Conservation (phyloP, 192 early-diverging fungal genomes). For the Diversispora epigaea region DNA sequence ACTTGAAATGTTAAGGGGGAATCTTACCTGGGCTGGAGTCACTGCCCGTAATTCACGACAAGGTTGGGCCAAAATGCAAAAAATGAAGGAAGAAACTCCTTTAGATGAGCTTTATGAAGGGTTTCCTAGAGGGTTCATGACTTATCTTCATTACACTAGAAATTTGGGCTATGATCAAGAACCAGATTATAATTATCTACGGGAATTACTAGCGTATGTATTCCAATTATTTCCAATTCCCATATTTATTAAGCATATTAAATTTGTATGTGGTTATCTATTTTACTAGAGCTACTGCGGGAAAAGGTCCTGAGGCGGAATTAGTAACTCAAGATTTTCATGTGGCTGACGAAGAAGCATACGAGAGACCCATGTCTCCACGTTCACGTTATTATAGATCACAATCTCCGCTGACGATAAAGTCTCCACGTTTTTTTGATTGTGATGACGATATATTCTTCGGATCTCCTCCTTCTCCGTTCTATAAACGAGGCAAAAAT, state of each 20-base stretch:
- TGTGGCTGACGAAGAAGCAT: background rate
- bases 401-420: background rate
- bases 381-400: background rate
- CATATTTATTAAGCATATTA: background rate
- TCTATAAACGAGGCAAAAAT: background rate
- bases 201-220: conserved; percentile 37
- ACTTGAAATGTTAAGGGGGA: conserved; percentile 72
- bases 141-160: conserved; percentile 68
- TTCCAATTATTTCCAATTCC: background rate
- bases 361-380: background rate
- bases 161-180: conserved; percentile 72
- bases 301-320: conserved; percentile 14
- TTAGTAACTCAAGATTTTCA: background rate
- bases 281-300: background rate
- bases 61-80: conserved; percentile 87
- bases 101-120: conserved; percentile 77
- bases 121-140: conserved; percentile 69
- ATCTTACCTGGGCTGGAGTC: conserved; percentile 84
- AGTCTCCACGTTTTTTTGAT: background rate
- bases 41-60: conserved; percentile 76
- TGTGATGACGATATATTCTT: background rate
- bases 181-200: conserved; percentile 77
- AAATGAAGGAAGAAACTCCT: conserved; percentile 74
- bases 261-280: background rate
- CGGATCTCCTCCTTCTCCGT: background rate